A percentile compares a stretch with the other conserved stretches of the same genome.
Conservation (phyloP, 106 monocot species). For the Vanilla planifolia region DNA sequence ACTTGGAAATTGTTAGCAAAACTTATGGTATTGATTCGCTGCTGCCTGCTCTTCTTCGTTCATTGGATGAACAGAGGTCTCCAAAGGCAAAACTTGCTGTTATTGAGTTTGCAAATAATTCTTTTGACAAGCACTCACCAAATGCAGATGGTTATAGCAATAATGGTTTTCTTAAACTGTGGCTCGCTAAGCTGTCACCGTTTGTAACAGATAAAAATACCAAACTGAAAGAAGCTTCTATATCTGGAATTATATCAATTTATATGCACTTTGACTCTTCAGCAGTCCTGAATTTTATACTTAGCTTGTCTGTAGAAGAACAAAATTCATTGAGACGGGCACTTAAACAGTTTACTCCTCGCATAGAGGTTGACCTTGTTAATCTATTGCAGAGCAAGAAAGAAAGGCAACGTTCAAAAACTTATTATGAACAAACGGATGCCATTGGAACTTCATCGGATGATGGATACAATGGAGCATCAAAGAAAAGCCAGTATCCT, state of each 20-base stretch:
- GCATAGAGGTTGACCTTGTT: constrained; percentile 96
- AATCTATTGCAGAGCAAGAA: constrained; percentile 95
- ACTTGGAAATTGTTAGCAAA: constrained; percentile 73
- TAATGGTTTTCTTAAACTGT: constrained; percentile 88
- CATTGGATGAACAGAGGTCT: constrained; percentile 96
- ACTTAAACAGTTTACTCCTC: constrained; percentile 92
- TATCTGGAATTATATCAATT: constrained; percentile 86
- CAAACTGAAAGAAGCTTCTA: constrained; percentile 92
- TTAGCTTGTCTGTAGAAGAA: constrained; percentile 78
- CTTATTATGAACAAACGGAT: constrained; percentile 85
- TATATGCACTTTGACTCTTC: constrained; percentile 86
- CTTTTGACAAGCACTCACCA: constrained; percentile 78
- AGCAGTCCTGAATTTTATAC: constrained; percentile 89
- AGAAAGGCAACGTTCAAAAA: constrained; percentile 78
- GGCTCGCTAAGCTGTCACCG: constrained; percentile 90
- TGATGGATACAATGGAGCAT: constrained; percentile 59
- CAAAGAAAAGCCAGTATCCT: constrained; percentile 59
- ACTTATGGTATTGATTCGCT: constrained; percentile 82
- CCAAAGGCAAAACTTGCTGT: constrained; percentile 98
- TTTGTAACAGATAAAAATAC: constrained; percentile 91
- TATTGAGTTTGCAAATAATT: constrained; percentile 93
- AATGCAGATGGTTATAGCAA: constrained; percentile 69
- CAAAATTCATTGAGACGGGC: constrained; percentile 84
- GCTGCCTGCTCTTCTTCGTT: constrained; percentile 85
- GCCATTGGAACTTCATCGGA: constrained; percentile 78